Conservation (phyloP, 129 eudicot genomes). For the Pulicaria dysenterica region DNA sequence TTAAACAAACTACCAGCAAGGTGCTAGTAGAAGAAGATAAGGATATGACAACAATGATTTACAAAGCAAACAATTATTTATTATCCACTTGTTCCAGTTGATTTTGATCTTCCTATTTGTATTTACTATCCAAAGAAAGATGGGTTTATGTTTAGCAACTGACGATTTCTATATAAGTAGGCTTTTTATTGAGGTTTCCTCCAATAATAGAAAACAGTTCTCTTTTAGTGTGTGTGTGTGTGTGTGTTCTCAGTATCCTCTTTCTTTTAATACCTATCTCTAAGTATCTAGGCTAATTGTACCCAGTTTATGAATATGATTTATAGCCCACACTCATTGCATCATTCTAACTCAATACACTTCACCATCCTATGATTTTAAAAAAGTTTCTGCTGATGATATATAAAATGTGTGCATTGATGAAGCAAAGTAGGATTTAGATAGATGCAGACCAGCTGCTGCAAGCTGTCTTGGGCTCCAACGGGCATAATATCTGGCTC, state of each 20-base stretch:
- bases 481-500: conserved; percentile 74
- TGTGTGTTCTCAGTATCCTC: background rate
- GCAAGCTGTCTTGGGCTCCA: conserved; percentile 78
- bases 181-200: background rate
- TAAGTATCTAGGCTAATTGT: no score
- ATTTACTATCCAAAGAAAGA: background rate
- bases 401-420: background rate
- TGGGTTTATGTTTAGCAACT: no score
- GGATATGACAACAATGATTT: no score
- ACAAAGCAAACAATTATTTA: no score
- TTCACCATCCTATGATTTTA: no score
- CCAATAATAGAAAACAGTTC: background rate
- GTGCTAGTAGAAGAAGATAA: no score
- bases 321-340: no score
- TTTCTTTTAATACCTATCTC: background rate
- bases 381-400: background rate
- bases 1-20: no score
- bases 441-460: conserved; percentile 66
- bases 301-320: no score
- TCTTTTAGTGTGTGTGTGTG: background rate
- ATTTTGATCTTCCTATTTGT: background rate
- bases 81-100: no score
- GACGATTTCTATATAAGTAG: no score
- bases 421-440: background rate
- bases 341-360: no score